Evolutionary conservation across 2,329 filamentous ascomycete species (phyloP), one percentile per base, ranked within the genome.

Genomic region (Colletotrichum karsti): DNA sequence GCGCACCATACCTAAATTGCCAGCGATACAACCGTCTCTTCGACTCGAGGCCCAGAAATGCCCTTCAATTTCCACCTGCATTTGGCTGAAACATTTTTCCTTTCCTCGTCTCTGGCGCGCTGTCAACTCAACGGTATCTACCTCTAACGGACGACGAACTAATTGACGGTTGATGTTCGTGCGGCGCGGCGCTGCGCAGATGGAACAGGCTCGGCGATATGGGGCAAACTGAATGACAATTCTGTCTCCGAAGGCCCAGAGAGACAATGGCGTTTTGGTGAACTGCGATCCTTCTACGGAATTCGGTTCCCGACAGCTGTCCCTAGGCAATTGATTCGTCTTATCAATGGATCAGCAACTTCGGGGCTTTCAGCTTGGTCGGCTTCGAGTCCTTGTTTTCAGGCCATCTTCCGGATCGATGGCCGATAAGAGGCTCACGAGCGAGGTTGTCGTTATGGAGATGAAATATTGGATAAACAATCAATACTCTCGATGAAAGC

Each of bases 1-100:
- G 63, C 60, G 69, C 71, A 53, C 64, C 60, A 67, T 64, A 24
- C 60, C 64, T 13, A 64, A 64, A 44, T 46, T 30, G 46, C 57
- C 59, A 53, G 24, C 33, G 35, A 22, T 58, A 64, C 64, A 54
- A 58, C 59, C 59, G 13, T 39, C 22, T 56, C 35, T 37, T 41
- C 18, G 22, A 46, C 39, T 39, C 13, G 18, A 57, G 44, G 30
- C 24, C 50, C 26, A 26, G 39, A 53, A 20, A 24, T 54, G 37
- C 53, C 64, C 60, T 64, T 28, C 53, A 67, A 67, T 67, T 59
- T 67, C 64, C 64, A 41, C 53, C 35, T 58, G 53, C 60, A 58
- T 67, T 64, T 46, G 51, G 37, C 60, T 59, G 60, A 67, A 67
- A 67, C 64, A 39, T 44, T 35, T 33, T 18, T 53, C 42, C 26